Conservation (phyloP, 1,284 basidiomycete genomes). For the Leccinum subrobustum region DNA sequence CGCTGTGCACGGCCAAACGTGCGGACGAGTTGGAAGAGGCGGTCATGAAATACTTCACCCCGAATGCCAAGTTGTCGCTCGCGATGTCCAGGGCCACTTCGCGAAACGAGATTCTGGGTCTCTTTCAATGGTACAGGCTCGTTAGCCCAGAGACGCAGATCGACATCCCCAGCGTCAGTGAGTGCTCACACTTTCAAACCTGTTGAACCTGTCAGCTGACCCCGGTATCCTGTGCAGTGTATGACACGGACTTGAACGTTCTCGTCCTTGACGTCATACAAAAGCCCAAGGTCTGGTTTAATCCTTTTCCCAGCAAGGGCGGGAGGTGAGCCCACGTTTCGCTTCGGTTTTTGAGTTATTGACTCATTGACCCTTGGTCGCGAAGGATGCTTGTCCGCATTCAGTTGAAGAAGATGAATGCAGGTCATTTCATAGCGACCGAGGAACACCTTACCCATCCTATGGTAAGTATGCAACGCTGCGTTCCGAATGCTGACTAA, state of each 20-base stretch:
- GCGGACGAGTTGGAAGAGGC: slow-evolving; percentile 18
- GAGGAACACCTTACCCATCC: slow-evolving; percentile 28
- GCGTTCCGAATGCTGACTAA: slow-evolving; percentile 2
- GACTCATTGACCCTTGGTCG: background rate
- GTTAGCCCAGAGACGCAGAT: slow-evolving; percentile 19
- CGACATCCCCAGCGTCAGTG: slow-evolving; percentile 17
- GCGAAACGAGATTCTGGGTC: slow-evolving; percentile 27
- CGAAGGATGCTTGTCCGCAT: slow-evolving; percentile 26
- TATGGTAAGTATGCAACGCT: slow-evolving; percentile 12
- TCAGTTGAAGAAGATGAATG: slow-evolving; percentile 18
- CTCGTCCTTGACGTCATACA: slow-evolving; percentile 29
- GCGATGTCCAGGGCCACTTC: slow-evolving; percentile 27
- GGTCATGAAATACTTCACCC: slow-evolving; percentile 16
- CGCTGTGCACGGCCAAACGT: slow-evolving; percentile 23
- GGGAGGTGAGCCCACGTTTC: slow-evolving; percentile 15
- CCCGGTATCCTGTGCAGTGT: slow-evolving; percentile 17
- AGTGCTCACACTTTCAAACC: slow-evolving; percentile 10
- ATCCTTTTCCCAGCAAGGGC: slow-evolving; percentile 19
- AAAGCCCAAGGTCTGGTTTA: slow-evolving; percentile 27
- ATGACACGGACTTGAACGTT: slow-evolving; percentile 22
- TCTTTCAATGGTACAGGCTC: slow-evolving; percentile 34
- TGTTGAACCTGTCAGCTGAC: slow-evolving; percentile 1
- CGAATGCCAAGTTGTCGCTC: slow-evolving; percentile 27
- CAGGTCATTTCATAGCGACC: slow-evolving; percentile 10
- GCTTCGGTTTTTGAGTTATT: background rate